Evolutionary conservation across 495 filamentous ascomycete species (phyloP).

Genomic region (Daldinia concentrica): DNA sequence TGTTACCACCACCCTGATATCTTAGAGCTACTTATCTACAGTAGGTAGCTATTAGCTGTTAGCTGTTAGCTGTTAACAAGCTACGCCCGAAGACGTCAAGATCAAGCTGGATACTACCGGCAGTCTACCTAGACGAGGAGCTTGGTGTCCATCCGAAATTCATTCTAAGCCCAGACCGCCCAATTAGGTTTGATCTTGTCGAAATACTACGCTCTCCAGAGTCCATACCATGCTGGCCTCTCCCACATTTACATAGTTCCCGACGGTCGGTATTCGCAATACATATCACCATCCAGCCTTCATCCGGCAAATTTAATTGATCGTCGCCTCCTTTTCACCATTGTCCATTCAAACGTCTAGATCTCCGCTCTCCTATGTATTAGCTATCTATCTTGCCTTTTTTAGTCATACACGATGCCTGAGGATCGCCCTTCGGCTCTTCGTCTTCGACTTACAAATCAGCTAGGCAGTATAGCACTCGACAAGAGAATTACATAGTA

Average conservation of each 20-base stretch:
- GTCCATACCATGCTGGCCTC: slow-evolving; percentile 17
- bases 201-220: slow-evolving; percentile 5
- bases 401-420: background rate
- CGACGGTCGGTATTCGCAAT: slow-evolving; percentile 27
- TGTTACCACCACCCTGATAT: background rate
- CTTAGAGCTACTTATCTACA: background rate
- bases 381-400: background rate
- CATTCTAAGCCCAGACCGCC: background rate
- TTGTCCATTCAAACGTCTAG: slow-evolving; percentile 12
- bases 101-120: slow-evolving; percentile 19
- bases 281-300: slow-evolving; percentile 26
- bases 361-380: background rate
- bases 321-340: slow-evolving; percentile 32
- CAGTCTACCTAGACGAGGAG: slow-evolving; percentile 13
- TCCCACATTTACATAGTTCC: slow-evolving; percentile 19
- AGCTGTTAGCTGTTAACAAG: background rate
- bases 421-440: slow-evolving; percentile 13
- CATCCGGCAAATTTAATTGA: slow-evolving; percentile 43
- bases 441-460: slow-evolving; percentile 4
- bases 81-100: slow-evolving; percentile 15
- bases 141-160: background rate
- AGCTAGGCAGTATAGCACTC: background rate
- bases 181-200: background rate
- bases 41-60: background rate
- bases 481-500: background rate